Percentiles rank a stretch among this genome's conserved stretches.
phyloP scores from a whole-genome alignment of 179 eudicot species.

The Silene vulgaris region DNA sequence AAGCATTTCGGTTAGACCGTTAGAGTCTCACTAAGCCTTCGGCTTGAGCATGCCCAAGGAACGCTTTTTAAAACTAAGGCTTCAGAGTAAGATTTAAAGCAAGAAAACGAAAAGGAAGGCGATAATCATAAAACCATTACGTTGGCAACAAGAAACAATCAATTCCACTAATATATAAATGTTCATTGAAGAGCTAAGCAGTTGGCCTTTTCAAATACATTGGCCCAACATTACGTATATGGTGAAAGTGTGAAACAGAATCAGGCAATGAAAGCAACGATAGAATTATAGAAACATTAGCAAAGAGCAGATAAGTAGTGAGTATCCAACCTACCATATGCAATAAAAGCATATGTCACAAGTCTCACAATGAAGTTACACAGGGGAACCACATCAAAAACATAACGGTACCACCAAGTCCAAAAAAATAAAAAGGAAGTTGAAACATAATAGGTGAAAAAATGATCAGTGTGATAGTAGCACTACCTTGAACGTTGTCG shows the following conservation, averaged over 20 bases:
- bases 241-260: too few relatives aligned
- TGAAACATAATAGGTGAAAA: not conserved
- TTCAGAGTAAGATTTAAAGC: not conserved
- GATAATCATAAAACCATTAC: not conserved
- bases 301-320: too few relatives aligned
- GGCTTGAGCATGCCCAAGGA: too few relatives aligned
- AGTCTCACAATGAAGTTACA: not conserved
- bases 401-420: not conserved
- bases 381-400: not conserved
- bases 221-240: too few relatives aligned
- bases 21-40: too few relatives aligned
- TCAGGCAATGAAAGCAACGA: too few relatives aligned
- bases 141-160: not conserved
- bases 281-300: too few relatives aligned
- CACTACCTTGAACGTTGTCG: conserved; percentile 60
- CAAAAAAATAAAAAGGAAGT: not conserved
- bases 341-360: not conserved
- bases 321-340: too few relatives aligned
- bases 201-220: too few relatives aligned
- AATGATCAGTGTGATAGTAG: not conserved
- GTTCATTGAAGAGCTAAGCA: too few relatives aligned
- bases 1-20: too few relatives aligned
- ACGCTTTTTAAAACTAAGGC: not conserved
- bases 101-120: not conserved
- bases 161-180: too few relatives aligned